These are phyloP conservation scores for Ammopiptanthus mongolicus DNA, from an alignment of 306 rosid species.

Conservation along the genomic window DNA sequence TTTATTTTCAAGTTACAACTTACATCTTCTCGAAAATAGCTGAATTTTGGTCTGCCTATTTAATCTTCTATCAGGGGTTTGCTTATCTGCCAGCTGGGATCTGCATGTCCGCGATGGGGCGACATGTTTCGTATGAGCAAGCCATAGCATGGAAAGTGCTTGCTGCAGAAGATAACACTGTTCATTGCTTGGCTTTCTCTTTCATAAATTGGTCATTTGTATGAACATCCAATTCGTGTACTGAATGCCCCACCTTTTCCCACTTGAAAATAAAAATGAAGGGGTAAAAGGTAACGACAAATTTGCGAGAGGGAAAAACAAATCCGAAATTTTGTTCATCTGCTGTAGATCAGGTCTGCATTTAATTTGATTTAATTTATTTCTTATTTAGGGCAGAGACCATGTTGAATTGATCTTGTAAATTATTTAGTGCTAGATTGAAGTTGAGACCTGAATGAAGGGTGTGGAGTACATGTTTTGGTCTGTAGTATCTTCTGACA, in stretches of 20 bases:
- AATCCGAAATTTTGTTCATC: slow-evolving; percentile 38
- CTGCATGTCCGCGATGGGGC: slow-evolving; percentile 93
- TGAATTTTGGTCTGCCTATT: not conserved
- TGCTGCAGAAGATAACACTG: slow-evolving; percentile 58
- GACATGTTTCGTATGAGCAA: slow-evolving; percentile 82
- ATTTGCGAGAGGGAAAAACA: slow-evolving; percentile 16
- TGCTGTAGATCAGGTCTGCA: slow-evolving; percentile 38
- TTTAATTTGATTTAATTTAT: slow-evolving; percentile 51
- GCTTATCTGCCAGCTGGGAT: slow-evolving; percentile 82
- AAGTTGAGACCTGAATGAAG: slow-evolving; percentile 22
- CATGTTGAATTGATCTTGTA: slow-evolving; percentile 20
- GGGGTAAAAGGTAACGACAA: not conserved
- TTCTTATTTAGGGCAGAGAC: slow-evolving; percentile 31
- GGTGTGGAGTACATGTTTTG: not conserved
- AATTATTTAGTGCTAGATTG: slow-evolving; percentile 26
- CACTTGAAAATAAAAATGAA: slow-evolving; percentile 16
- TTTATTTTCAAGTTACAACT: not conserved
- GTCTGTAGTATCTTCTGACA: not conserved
- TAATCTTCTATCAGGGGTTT: slow-evolving; percentile 54
- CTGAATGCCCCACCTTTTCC: slow-evolving; percentile 1
- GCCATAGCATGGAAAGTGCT: slow-evolving; percentile 95
- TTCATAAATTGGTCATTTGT: slow-evolving; percentile 97
- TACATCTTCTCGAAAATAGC: not conserved
- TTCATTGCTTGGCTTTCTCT: slow-evolving; percentile 89
- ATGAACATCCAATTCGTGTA: slow-evolving; percentile 39